A percentile compares a stretch with the other conserved stretches of the same genome.
Conservation (phyloP, 352 stramenopile genomes). For the Pythium insidiosum region DNA sequence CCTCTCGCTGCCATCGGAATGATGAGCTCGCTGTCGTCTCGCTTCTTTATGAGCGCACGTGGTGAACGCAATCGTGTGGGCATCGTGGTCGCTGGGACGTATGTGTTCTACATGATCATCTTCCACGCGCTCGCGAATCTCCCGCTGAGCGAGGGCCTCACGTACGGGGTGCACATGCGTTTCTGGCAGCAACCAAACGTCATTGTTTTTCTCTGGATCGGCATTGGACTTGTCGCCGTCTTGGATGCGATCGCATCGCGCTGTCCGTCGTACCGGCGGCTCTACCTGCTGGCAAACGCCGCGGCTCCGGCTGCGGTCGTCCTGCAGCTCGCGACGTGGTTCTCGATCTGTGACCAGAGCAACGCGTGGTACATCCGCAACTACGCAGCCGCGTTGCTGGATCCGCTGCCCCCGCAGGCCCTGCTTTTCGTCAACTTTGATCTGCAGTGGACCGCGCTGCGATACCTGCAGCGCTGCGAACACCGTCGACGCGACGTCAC, state of each 20-base stretch:
- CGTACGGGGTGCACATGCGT: constrained; percentile 92
- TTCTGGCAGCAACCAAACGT: constrained; percentile 94
- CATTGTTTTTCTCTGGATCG: constrained; percentile 82
- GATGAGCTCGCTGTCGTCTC: constrained; percentile 1
- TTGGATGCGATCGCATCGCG: not conserved
- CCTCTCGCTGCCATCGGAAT: constrained; percentile 23
- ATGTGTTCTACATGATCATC: constrained; percentile 89
- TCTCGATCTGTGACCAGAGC: constrained; percentile 19
- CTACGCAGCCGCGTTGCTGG: constrained; percentile 75
- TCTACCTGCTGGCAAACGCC: not conserved
- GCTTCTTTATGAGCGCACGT: constrained; percentile 1
- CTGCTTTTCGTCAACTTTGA: constrained; percentile 86
- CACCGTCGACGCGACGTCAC: constrained; percentile 39
- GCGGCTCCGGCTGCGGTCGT: not conserved
- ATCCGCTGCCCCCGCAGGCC: constrained; percentile 50
- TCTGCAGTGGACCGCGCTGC: constrained; percentile 80
- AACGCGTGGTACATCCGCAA: constrained; percentile 41
- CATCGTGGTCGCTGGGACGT: constrained; percentile 36
- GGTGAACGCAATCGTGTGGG: constrained; percentile 4
- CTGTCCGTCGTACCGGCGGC: not conserved
- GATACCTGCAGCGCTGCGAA: constrained; percentile 86
- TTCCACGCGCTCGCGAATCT: constrained; percentile 94
- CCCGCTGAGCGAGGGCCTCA: constrained; percentile 85
- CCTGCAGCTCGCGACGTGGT: constrained; percentile 12
- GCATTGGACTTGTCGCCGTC: constrained; percentile 29